Conservation (phyloP, 2,329 filamentous ascomycete genomes). For the Ploettnerulaceae sp. region DNA sequence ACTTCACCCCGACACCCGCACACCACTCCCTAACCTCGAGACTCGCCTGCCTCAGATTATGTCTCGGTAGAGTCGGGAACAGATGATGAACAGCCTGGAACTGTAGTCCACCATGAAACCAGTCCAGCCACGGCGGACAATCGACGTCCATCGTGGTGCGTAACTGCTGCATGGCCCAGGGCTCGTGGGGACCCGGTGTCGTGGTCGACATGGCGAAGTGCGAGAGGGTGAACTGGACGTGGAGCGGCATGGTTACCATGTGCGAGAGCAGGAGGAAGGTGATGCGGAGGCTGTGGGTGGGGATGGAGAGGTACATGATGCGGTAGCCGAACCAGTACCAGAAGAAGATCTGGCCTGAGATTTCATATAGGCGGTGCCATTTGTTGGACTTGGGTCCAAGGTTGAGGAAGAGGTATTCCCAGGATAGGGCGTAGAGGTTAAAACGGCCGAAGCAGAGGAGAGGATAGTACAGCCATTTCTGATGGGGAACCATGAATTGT, state of each 20-base stretch:
- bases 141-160: slow-evolving; percentile 93
- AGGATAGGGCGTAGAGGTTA: slow-evolving; percentile 80
- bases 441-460: slow-evolving; percentile 77
- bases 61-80: slow-evolving; percentile 76
- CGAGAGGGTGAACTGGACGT: slow-evolving; percentile 88
- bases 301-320: slow-evolving; percentile 69
- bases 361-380: slow-evolving; percentile 81
- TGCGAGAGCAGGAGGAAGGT: slow-evolving; percentile 76
- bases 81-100: slow-evolving; percentile 88
- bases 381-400: slow-evolving; percentile 70
- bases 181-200: slow-evolving; percentile 77
- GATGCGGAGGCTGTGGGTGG: slow-evolving; percentile 63
- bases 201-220: slow-evolving; percentile 93
- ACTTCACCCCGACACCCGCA: slow-evolving; percentile 74
- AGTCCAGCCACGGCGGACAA: slow-evolving; percentile 83
- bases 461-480: slow-evolving; percentile 79
- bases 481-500: slow-evolving; percentile 63
- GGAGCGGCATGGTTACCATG: slow-evolving; percentile 73
- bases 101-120: slow-evolving; percentile 82
- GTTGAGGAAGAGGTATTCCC: slow-evolving; percentile 67
- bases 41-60: slow-evolving; percentile 74
- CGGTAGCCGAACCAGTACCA: slow-evolving; percentile 84
- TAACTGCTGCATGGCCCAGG: slow-evolving; percentile 85
- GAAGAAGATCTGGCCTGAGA: slow-evolving; percentile 72
- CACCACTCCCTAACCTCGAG: slow-evolving; percentile 77